phyloP scores from a whole-genome alignment of 257 asterid species.

The Thymus quinquecostatus region DNA sequence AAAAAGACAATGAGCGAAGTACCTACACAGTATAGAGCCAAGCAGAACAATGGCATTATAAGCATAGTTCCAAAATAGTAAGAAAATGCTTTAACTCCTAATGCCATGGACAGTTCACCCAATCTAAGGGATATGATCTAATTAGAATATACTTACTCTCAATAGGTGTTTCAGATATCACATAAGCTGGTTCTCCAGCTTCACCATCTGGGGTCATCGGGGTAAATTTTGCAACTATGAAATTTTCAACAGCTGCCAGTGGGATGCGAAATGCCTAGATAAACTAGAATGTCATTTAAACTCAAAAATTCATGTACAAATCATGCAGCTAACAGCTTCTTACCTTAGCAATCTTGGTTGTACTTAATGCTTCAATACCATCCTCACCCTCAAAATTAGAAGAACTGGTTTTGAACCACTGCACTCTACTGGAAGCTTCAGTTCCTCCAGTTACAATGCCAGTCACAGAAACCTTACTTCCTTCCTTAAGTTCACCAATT shows the following conservation, averaged over 20 bases:
- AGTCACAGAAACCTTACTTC: constrained; percentile 85
- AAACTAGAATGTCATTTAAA: constrained; percentile 30
- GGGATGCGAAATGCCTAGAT: constrained; percentile 88
- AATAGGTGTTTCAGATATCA: constrained; percentile 64
- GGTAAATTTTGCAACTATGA: constrained; percentile 78
- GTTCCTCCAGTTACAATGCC: constrained; percentile 98
- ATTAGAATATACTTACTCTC: constrained; percentile 63
- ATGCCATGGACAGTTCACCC: not conserved
- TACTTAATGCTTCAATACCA: constrained; percentile 74
- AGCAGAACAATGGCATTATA: constrained; percentile 3
- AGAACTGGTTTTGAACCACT: constrained; percentile 90
- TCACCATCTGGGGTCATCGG: constrained; percentile 99
- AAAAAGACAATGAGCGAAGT: constrained; percentile 23
- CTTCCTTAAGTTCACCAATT: constrained; percentile 94
- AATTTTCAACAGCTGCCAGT: constrained; percentile 90
- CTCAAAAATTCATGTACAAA: constrained; percentile 5
- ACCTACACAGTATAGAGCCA: not conserved
- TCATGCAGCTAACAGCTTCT: constrained; percentile 18
- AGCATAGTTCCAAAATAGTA: not conserved
- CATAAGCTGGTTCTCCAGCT: constrained; percentile 94
- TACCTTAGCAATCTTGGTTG: constrained; percentile 96
- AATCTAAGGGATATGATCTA: constrained; percentile 7
- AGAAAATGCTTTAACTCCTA: constrained; percentile 6
- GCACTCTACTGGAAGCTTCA: constrained; percentile 98
- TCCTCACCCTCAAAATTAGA: constrained; percentile 71